These are phyloP conservation scores for Suillus paluster DNA, from an alignment of 768 basidiomycete species.

Conservation along the genomic window DNA sequence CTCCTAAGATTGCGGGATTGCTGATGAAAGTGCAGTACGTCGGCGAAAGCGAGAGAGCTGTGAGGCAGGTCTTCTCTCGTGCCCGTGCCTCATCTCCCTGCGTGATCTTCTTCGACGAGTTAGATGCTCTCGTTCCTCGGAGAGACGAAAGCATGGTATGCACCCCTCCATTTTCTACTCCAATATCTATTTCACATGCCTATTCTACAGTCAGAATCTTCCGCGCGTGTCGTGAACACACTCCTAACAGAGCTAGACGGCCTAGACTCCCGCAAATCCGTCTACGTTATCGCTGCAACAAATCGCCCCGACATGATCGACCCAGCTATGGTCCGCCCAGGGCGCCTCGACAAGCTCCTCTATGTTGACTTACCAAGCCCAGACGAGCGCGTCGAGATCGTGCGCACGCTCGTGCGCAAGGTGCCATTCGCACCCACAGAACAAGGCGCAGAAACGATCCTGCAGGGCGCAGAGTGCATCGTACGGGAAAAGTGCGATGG, in stretches of 20 bases:
- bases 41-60: constrained; percentile 94
- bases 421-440: constrained; percentile 63
- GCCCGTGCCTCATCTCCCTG: constrained; percentile 94
- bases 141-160: constrained; percentile 87
- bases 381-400: constrained; percentile 80
- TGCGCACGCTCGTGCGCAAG: constrained; percentile 72
- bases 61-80: constrained; percentile 91
- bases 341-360: constrained; percentile 89
- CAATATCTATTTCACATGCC: not conserved
- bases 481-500: constrained; percentile 74
- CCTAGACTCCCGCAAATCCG: constrained; percentile 81
- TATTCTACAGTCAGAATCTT: constrained; percentile 78
- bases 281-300: constrained; percentile 94
- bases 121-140: constrained; percentile 89
- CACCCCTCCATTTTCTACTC: constrained; percentile 10
- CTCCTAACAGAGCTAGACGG: constrained; percentile 94
- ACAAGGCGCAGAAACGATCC: constrained; percentile 20
- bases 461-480: constrained; percentile 45
- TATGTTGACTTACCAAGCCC: constrained; percentile 87
- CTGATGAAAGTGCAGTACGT: constrained; percentile 68
- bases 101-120: constrained; percentile 94
- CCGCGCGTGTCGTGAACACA: constrained; percentile 89
- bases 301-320: constrained; percentile 98
- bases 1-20: not conserved
- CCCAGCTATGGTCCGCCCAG: constrained; percentile 97